phyloP scores from a whole-genome alignment of 2,329 filamentous ascomycete species.

The Hyphodiscus sp. region DNA sequence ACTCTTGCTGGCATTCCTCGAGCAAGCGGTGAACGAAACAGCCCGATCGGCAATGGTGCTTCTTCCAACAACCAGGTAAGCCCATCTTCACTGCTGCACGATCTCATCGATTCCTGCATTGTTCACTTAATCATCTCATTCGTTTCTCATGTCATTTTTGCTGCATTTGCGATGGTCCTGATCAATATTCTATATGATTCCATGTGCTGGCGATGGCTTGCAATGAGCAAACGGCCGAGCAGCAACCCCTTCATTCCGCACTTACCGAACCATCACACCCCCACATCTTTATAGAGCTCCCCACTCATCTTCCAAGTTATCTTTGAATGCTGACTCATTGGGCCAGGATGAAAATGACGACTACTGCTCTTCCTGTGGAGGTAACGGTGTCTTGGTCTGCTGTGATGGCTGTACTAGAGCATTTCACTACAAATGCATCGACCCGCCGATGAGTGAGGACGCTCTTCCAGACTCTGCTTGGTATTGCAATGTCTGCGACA shows the following conservation, averaged over 20 bases:
- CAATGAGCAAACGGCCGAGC: constrained; percentile 20
- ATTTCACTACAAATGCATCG: constrained; percentile 84
- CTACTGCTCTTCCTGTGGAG: constrained; percentile 79
- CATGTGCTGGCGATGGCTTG: not conserved
- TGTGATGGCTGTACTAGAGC: constrained; percentile 89
- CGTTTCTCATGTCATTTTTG: not conserved
- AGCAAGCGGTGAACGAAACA: constrained; percentile 56
- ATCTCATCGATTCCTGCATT: not conserved
- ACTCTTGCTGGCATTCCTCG: constrained; percentile 63
- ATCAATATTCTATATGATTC: not conserved
- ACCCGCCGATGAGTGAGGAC: constrained; percentile 60
- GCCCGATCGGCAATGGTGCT: constrained; percentile 46
- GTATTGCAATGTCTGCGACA: constrained; percentile 73
- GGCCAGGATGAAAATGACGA: constrained; percentile 69
- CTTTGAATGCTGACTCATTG: constrained; percentile 5
- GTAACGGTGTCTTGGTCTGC: constrained; percentile 79
- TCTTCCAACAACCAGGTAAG: constrained; percentile 46
- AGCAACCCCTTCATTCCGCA: constrained; percentile 27
- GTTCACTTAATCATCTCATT: not conserved
- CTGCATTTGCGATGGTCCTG: not conserved
- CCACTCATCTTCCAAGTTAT: constrained; percentile 13
- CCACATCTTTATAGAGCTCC: constrained; percentile 19
- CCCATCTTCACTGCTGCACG: not conserved
- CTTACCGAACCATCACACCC: constrained; percentile 25
- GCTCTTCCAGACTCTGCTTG: constrained; percentile 66